Evolutionary conservation across 306 rosid species (phyloP).

Genomic region (Mucuna pruriens): DNA sequence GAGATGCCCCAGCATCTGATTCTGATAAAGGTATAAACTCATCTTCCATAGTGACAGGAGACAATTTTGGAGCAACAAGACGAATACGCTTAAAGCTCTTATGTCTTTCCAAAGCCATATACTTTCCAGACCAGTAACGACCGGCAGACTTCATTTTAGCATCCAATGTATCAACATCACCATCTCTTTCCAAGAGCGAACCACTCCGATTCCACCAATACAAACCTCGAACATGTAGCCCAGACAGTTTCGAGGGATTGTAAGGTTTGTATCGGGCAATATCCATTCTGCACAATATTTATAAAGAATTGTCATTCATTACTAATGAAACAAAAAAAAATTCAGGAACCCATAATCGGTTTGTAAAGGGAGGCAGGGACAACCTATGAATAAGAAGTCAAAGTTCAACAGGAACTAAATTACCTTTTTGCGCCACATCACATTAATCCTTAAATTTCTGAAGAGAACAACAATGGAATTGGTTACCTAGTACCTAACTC

Average conservation of each 20-base stretch:
- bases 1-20: slow-evolving; percentile 53
- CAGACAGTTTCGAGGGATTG: slow-evolving; percentile 49
- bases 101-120: slow-evolving; percentile 82
- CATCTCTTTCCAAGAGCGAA: slow-evolving; percentile 69
- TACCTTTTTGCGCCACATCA: neutral
- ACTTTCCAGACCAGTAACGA: slow-evolving; percentile 93
- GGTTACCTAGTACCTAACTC: neutral
- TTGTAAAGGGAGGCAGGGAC: neutral
- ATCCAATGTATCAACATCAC: slow-evolving; percentile 76
- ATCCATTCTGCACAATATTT: slow-evolving; percentile 80
- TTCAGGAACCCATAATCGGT: neutral
- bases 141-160: slow-evolving; percentile 71
- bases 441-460: neutral
- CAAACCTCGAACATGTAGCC: slow-evolving; percentile 47
- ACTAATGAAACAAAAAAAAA: slow-evolving; percentile 5
- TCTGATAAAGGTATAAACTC: slow-evolving; percentile 79
- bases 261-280: slow-evolving; percentile 77
- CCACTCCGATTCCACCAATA: slow-evolving; percentile 51
- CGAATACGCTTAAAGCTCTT: slow-evolving; percentile 79
- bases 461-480: neutral
- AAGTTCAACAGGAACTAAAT: slow-evolving; percentile 3
- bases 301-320: slow-evolving; percentile 30
- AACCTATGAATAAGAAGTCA: slow-evolving; percentile 6
- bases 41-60: slow-evolving; percentile 41
- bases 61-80: slow-evolving; percentile 55